Evolutionary conservation across 2,329 filamentous ascomycete genomes (phyloP).

Genomic region (Aureobasidium sp.): DNA sequence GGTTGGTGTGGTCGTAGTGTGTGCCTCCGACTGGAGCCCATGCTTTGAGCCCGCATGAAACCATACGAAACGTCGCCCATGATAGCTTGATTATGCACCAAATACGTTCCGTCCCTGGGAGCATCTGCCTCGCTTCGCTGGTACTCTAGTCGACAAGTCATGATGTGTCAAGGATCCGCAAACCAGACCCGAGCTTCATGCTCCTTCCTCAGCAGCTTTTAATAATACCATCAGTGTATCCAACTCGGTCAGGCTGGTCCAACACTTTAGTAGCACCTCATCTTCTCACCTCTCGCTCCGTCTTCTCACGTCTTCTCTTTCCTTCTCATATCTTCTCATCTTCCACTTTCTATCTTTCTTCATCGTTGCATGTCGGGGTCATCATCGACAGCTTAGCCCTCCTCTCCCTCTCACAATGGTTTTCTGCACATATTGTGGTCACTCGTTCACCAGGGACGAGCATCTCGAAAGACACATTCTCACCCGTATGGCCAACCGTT

Average conservation of each 20-base stretch:
- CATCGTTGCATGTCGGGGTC: background rate
- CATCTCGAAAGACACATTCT: constrained; percentile 48
- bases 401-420: constrained; percentile 33
- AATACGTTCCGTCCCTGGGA: constrained; percentile 14
- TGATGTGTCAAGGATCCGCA: constrained; percentile 16
- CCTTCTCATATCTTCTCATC: background rate
- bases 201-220: constrained; percentile 15
- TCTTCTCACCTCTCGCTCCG: constrained; percentile 5
- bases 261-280: constrained; percentile 12
- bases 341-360: background rate
- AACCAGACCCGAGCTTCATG: constrained; percentile 15
- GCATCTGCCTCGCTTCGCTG: constrained; percentile 9
- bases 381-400: constrained; percentile 18
- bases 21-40: constrained; percentile 12
- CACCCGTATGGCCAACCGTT: constrained; percentile 35
- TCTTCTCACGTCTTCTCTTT: background rate
- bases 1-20: constrained; percentile 11
- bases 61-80: constrained; percentile 15
- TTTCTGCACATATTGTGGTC: constrained; percentile 48
- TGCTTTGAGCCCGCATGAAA: constrained; percentile 16
- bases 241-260: constrained; percentile 12
- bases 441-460: constrained; percentile 47
- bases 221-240: constrained; percentile 15
- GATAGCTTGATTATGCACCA: constrained; percentile 20
- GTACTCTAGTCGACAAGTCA: constrained; percentile 16